Evolutionary conservation across 108 stramenopile genomes (phyloP), one percentile per base, ranked within the genome.

Genomic region (Seminavis robusta): DNA sequence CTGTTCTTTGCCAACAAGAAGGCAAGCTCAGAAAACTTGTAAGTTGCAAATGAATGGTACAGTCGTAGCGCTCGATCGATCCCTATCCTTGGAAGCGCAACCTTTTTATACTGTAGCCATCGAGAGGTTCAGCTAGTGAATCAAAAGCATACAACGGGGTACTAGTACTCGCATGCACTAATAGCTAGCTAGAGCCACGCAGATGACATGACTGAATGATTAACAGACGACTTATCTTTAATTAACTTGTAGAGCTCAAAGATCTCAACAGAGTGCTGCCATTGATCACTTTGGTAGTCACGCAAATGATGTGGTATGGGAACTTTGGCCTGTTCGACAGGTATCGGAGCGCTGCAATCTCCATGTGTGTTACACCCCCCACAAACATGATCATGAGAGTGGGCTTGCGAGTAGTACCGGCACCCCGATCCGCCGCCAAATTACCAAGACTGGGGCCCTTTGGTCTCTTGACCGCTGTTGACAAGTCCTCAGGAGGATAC

Each of bases 331-430:
- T 72, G 44, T 69, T 73, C 57, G 75, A 88, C 47, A 98, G 67
- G 60, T 86, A 95, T 20, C 97, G 81, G 34, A 98, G 49, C 10
- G 94, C 92, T 2, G 97, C 93, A 42, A 98, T 79, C 72, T 98
- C 97, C 79, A 88, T 85, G 61, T 76, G 95, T 10, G 96, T 89
- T 1, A 98, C 80, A 4, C 97, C 97, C 24, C 98, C 98, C 6
- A 96, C 67, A 63, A 74, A 95, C 45, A 83, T 75, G 1, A 98
- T 88, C 31, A 96, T 44, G 55, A 97, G 69, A 25, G 81, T 79
- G 9, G 92, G 88, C 56, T 94, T 94, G 9, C 65, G 60, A 4
- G 36, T 47, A 21, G 36, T 25, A 23, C 21, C 26, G 19, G 29
- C 23, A 20, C 32, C 36, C 20, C 8, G 9, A n/a, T 44, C 25